These are phyloP conservation scores for Aspergillus quadrilineatus DNA, from an alignment of 2,329 filamentous ascomycete genomes.

Conservation along the genomic window DNA sequence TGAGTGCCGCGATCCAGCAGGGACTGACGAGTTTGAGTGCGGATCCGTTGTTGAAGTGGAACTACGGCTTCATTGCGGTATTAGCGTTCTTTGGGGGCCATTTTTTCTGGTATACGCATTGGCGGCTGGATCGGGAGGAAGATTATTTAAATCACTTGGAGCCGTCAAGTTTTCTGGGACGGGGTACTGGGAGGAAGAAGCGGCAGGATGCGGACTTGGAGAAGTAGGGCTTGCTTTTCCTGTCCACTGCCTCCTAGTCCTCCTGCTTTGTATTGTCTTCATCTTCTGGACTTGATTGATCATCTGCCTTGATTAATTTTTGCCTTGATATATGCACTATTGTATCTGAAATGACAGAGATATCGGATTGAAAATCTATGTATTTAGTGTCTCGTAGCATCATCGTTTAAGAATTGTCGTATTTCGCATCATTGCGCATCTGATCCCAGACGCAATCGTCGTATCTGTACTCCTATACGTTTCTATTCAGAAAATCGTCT, in stretches of 20 bases:
- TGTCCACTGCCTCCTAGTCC: neutral
- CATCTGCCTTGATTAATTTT: neutral
- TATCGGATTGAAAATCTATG: neutral
- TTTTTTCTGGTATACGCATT: constrained; percentile 67
- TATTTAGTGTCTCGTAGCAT: neutral
- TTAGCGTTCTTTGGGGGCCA: constrained; percentile 63
- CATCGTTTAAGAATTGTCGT: neutral
- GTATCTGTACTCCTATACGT: no score
- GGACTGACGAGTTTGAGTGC: constrained; percentile 62
- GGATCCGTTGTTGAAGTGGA: constrained; percentile 70
- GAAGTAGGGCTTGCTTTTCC: neutral
- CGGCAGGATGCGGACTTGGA: neutral
- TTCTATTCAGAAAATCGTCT: no score
- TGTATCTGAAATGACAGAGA: neutral
- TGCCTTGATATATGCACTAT: neutral
- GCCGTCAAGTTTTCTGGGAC: constrained; percentile 22
- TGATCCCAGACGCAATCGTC: no score
- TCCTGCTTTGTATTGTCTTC: neutral
- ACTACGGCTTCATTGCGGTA: constrained; percentile 65
- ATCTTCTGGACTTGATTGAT: neutral
- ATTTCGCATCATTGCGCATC: neutral
- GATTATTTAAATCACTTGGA: constrained; percentile 60
- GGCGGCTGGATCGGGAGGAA: constrained; percentile 63
- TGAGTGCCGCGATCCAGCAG: constrained; percentile 67
- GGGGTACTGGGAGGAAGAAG: neutral